phyloP scores from a whole-genome alignment of 129 eudicot species.

The Arctium minus region DNA sequence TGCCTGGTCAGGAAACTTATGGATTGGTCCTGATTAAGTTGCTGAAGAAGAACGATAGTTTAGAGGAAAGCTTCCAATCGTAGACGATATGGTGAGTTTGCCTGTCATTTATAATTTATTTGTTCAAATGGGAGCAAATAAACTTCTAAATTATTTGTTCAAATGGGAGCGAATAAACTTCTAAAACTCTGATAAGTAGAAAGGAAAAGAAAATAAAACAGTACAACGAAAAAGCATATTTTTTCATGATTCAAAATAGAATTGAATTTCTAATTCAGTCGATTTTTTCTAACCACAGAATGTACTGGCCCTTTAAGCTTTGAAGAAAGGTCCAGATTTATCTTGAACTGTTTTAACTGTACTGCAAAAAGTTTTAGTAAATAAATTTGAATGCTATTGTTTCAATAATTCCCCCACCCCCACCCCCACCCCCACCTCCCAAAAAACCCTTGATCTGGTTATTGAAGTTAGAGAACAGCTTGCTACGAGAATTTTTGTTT shows the following conservation, averaged over 20 bases:
- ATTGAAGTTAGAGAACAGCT: not conserved
- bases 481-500: not conserved
- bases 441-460: not conserved
- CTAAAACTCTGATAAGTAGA: not conserved
- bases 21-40: not conserved
- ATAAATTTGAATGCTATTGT: not conserved
- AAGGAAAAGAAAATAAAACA: not conserved
- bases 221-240: not conserved
- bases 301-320: not conserved
- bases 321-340: not conserved
- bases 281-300: not conserved
- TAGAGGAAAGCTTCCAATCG: not conserved
- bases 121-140: not conserved
- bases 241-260: not conserved
- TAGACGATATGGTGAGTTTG: not conserved
- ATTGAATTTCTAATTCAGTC: not conserved
- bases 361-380: not conserved
- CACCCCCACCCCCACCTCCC: not conserved
- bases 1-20: not conserved
- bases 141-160: not conserved
- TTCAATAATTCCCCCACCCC: not conserved
- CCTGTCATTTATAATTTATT: not conserved
- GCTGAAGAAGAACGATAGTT: not conserved
- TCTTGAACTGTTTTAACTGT: not conserved
- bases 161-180: not conserved